Conservation (phyloP, 495 filamentous ascomycete genomes). For the Aspergillus haitiensis region DNA sequence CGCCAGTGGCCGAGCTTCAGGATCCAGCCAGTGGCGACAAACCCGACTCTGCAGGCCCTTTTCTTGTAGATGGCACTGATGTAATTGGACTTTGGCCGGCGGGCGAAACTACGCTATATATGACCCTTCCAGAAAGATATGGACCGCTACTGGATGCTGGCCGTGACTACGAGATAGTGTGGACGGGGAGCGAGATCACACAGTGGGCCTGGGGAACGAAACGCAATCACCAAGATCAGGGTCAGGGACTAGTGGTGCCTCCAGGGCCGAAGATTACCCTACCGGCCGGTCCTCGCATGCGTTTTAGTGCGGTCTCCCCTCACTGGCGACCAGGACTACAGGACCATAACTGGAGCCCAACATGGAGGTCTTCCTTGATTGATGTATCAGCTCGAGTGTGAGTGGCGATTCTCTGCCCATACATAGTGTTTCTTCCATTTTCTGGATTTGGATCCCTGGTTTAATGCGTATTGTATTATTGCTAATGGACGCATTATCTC, state of each 20-base stretch:
- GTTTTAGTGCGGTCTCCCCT: not conserved
- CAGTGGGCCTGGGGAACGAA: constrained; percentile 4
- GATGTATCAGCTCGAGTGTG: not conserved
- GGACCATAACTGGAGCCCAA: too few relatives aligned
- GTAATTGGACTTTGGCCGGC: constrained; percentile 4
- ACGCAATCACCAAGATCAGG: not conserved
- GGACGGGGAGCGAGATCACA: constrained; percentile 1
- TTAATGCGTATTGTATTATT: not conserved
- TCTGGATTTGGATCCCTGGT: too few relatives aligned
- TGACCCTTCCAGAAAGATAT: not conserved
- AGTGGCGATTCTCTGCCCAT: not conserved
- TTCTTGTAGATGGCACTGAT: not conserved
- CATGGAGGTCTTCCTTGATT: too few relatives aligned
- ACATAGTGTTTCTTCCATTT: too few relatives aligned
- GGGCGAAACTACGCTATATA: not conserved
- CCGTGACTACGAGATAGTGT: constrained; percentile 1
- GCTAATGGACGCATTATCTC: not conserved
- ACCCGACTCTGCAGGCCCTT: constrained; percentile 1
- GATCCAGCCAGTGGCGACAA: not conserved
- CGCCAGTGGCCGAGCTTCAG: constrained; percentile 3
- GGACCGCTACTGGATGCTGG: constrained; percentile 3
- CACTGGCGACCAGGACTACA: not conserved
- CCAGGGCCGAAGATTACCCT: constrained; percentile 4
- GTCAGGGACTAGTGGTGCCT: constrained; percentile 4
- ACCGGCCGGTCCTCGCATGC: not conserved